These are phyloP conservation scores for Wilcoxina mikolae DNA, from an alignment of 495 filamentous ascomycete species.

Conservation along the genomic window DNA sequence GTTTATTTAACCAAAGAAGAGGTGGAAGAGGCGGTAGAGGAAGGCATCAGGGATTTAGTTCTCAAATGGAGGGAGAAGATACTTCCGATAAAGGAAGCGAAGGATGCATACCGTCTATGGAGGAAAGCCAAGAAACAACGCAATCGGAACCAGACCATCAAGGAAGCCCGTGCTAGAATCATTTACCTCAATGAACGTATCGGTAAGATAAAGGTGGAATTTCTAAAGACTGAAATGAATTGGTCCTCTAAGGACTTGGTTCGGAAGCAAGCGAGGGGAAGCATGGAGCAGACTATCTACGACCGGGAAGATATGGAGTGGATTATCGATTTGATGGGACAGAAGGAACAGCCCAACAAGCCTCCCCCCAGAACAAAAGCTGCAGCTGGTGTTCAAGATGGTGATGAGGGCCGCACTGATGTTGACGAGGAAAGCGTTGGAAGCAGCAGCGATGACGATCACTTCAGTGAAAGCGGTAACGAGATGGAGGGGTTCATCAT, in stretches of 20 bases:
- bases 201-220: constrained; percentile 35
- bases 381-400: not conserved
- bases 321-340: constrained; percentile 14
- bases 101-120: constrained; percentile 50
- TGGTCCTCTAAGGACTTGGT: constrained; percentile 36
- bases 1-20: constrained; percentile 34
- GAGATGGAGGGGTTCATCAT: constrained; percentile 22
- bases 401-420: not conserved
- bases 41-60: constrained; percentile 39
- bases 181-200: constrained; percentile 36
- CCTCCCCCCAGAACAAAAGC: constrained; percentile 1
- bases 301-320: constrained; percentile 32
- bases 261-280: constrained; percentile 28
- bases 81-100: constrained; percentile 36
- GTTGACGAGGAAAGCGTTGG: not conserved
- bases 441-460: constrained; percentile 13
- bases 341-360: constrained; percentile 1
- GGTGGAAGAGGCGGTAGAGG: constrained; percentile 38
- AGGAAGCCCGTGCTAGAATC: constrained; percentile 17
- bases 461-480: not conserved
- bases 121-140: constrained; percentile 31
- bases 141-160: constrained; percentile 20
- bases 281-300: constrained; percentile 47
- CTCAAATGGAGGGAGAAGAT: constrained; percentile 43
- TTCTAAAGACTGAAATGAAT: constrained; percentile 31